Evolutionary conservation across 495 filamentous ascomycete genomes (phyloP).

Genomic region (Hyaloscypha variabilis): DNA sequence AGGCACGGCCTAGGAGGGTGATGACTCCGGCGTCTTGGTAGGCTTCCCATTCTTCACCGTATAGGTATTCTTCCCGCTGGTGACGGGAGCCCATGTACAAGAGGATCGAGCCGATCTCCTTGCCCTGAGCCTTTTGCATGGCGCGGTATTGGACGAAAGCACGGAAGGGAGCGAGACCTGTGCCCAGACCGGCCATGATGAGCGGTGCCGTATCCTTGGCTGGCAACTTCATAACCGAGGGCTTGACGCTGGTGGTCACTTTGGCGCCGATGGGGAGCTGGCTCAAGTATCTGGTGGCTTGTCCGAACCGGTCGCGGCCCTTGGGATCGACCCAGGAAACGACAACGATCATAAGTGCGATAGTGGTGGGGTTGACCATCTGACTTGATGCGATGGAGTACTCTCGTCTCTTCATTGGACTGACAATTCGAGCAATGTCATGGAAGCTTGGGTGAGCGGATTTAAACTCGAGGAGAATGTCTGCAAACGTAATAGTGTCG

Average conservation of each 20-base stretch:
- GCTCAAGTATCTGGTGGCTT: constrained; percentile 87
- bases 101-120: constrained; percentile 89
- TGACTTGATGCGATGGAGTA: constrained; percentile 98
- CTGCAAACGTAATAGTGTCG: constrained; percentile 90
- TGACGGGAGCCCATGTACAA: constrained; percentile 97
- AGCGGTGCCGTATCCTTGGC: constrained; percentile 81
- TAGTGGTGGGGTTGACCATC: constrained; percentile 81
- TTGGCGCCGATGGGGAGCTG: constrained; percentile 70
- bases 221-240: constrained; percentile 94
- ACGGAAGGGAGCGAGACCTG: constrained; percentile 95
- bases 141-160: constrained; percentile 98
- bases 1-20: constrained; percentile 89
- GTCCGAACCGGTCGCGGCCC: constrained; percentile 88
- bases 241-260: constrained; percentile 91
- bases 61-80: constrained; percentile 97
- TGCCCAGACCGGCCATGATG: constrained; percentile 99
- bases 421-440: constrained; percentile 87
- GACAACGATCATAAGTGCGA: constrained; percentile 97
- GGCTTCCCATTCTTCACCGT: constrained; percentile 99
- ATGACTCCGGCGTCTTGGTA: constrained; percentile 95
- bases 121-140: constrained; percentile 92
- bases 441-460: constrained; percentile 90
- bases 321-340: constrained; percentile 89
- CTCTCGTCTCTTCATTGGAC: constrained; percentile 91
- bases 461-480: constrained; percentile 83